These are phyloP conservation scores for Kodamaea sp. DNA, from an alignment of 1,139 yeast genomes.

Conservation along the genomic window DNA sequence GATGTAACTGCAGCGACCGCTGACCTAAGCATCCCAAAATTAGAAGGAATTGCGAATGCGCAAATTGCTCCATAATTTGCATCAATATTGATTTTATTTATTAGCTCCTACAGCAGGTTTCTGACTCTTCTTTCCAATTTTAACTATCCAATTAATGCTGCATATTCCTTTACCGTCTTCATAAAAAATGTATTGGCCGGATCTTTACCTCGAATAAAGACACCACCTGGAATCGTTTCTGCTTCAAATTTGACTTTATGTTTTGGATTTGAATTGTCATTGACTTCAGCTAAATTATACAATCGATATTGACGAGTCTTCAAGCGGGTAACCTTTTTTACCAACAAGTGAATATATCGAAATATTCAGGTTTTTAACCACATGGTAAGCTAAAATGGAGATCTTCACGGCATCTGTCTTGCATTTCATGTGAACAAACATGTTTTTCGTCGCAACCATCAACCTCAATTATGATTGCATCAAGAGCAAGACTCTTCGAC, in stretches of 20 bases:
- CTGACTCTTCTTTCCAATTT: too few relatives aligned
- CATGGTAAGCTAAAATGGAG: conserved; percentile 29
- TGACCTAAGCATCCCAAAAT: too few relatives aligned
- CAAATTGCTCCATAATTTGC: too few relatives aligned
- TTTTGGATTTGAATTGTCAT: conserved; percentile 16
- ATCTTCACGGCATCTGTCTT: conserved; percentile 22
- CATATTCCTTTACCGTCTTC: conserved; percentile 19
- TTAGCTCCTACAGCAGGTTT: too few relatives aligned
- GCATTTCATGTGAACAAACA: conserved; percentile 25
- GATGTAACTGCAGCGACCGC: too few relatives aligned
- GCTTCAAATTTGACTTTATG: conserved; percentile 24
- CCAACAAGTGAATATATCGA: conserved; percentile 33
- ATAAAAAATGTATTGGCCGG: conserved; percentile 25
- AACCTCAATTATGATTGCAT: conserved; percentile 25
- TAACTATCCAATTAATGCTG: too few relatives aligned
- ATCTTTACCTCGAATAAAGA: conserved; percentile 32
- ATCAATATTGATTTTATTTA: too few relatives aligned
- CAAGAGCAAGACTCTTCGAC: conserved; percentile 10
- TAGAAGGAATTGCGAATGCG: too few relatives aligned
- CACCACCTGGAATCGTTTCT: conserved; percentile 35
- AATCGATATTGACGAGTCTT: conserved; percentile 24
- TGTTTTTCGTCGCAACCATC: conserved; percentile 24
- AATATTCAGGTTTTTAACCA: conserved; percentile 22
- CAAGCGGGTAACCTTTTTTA: conserved; percentile 30
- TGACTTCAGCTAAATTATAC: conserved; percentile 18